Evolutionary conservation across 768 basidiomycete genomes (phyloP).

Genomic region (Xanthoconium purpureum): DNA sequence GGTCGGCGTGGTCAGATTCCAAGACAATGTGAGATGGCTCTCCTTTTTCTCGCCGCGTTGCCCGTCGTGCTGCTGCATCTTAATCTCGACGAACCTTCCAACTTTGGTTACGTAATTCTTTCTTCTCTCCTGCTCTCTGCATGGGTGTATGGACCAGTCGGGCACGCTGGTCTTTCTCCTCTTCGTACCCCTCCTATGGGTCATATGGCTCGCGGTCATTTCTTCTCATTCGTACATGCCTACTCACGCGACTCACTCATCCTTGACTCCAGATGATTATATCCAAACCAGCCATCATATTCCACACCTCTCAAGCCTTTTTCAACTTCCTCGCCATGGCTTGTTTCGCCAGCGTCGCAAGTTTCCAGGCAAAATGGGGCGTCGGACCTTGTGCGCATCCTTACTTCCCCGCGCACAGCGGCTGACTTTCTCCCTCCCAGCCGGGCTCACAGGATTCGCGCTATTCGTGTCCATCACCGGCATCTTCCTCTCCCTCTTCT

Average conservation of each 20-base stretch:
- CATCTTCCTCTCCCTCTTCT: slow-evolving; percentile 70
- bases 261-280: slow-evolving; percentile 69
- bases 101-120: slow-evolving; percentile 33
- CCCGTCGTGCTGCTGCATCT: slow-evolving; percentile 14
- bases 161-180: slow-evolving; percentile 58
- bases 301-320: slow-evolving; percentile 77
- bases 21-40: slow-evolving; percentile 65
- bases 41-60: background rate
- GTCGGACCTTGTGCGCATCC: slow-evolving; percentile 78
- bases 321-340: slow-evolving; percentile 93
- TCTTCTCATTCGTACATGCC: slow-evolving; percentile 1
- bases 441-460: slow-evolving; percentile 83
- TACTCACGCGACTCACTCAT: slow-evolving; percentile 17
- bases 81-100: slow-evolving; percentile 21
- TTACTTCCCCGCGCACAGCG: background rate
- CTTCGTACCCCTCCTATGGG: slow-evolving; percentile 61
- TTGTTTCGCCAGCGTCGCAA: slow-evolving; percentile 85
- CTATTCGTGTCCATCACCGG: slow-evolving; percentile 73
- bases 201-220: slow-evolving; percentile 68
- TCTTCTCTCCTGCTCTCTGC: slow-evolving; percentile 25
- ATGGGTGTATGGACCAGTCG: slow-evolving; percentile 40
- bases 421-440: slow-evolving; percentile 39
- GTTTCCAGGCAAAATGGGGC: slow-evolving; percentile 81
- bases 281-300: slow-evolving; percentile 76
- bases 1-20: slow-evolving; percentile 56